Base-by-base conservation (phyloP, 306 rosid species). In the Geum urbanum region DNA sequence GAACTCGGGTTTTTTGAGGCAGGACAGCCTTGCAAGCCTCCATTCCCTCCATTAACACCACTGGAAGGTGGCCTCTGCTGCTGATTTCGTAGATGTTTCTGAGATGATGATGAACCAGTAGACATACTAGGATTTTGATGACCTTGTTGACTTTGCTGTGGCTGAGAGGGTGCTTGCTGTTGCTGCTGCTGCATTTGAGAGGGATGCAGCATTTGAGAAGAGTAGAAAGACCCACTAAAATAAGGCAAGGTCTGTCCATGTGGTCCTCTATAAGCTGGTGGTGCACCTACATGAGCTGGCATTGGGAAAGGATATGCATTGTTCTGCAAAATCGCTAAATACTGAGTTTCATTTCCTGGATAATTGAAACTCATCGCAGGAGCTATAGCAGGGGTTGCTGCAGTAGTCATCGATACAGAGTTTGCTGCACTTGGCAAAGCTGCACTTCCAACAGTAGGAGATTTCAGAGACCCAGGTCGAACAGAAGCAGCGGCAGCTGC, bases 361-460 rank as follows among this genome's bases (percentile, higher is more conserved):
- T 87, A 95, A 78, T 87, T 91, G 88, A 89, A 95, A 73, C 90
- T 91, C 96, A 95, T 83, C 10, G 95, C 72, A 19, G 95, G 92
- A 11, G 92, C 80, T 18, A 86, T 39, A 13, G 85, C 77, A 9
- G 89, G 88, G 0, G 89, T 50, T 0, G 73, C 88, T 1, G 92
- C 37, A 14, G 78, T 80, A 72, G 75, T 77, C 0, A 76, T 74
- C 0, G 89, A 56, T 2, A 82, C 75, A 5, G 88, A 64, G 82
- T 60, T 83, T 8, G 87, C 48, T 5, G 88, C 47, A 51, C 74
- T 58, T 11, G 95, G 60, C 4, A 86, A 73, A 6, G 84, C 74
- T 27, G 82, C 83, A 71, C 63, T 83, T 50, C 90, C 86, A 40
- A 88, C 59, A 44, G 84, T 72, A 45, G 88, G 77, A 63, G 99